Conservation (phyloP, 805 yeast genomes). For the Starmerella bombicola region DNA sequence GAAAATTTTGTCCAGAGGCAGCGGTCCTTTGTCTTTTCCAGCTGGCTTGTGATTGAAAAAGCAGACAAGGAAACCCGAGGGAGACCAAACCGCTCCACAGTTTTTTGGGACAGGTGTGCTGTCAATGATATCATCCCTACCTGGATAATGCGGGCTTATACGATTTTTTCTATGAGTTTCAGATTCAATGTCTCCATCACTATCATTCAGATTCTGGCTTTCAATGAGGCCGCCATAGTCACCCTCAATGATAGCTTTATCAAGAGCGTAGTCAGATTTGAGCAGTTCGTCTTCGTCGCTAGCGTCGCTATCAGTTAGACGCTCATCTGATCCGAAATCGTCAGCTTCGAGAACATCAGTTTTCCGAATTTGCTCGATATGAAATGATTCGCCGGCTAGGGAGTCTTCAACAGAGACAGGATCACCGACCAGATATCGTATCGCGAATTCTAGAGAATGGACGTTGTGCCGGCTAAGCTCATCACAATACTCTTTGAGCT, state of each 20-base stretch:
- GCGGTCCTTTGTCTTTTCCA: conserved; percentile 13
- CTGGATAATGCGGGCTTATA: neutral
- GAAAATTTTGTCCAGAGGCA: conserved; percentile 21
- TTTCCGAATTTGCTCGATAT: conserved; percentile 20
- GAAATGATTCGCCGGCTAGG: conserved; percentile 12
- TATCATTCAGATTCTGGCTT: neutral
- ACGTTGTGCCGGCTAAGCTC: conserved; percentile 44
- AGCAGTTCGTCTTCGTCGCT: neutral
- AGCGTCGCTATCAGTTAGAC: neutral
- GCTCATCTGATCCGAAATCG: no score
- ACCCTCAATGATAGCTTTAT: neutral
- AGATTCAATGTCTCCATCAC: neutral
- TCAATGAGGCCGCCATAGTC: neutral
- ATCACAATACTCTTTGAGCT: conserved; percentile 43
- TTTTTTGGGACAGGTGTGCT: conserved; percentile 87
- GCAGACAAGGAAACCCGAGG: conserved; percentile 65
- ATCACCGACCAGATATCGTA: conserved; percentile 68
- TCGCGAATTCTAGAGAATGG: conserved; percentile 69
- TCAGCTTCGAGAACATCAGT: neutral
- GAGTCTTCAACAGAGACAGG: conserved; percentile 17
- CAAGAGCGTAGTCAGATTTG: neutral
- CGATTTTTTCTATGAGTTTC: conserved; percentile 17
- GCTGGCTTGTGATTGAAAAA: conserved; percentile 44
- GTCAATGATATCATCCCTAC: conserved; percentile 36
- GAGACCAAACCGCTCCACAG: conserved; percentile 85